Evolutionary conservation across 176 grass and related monocot genomes (phyloP), one percentile per base, ranked within the genome.

Genomic region (Otatea glauca): DNA sequence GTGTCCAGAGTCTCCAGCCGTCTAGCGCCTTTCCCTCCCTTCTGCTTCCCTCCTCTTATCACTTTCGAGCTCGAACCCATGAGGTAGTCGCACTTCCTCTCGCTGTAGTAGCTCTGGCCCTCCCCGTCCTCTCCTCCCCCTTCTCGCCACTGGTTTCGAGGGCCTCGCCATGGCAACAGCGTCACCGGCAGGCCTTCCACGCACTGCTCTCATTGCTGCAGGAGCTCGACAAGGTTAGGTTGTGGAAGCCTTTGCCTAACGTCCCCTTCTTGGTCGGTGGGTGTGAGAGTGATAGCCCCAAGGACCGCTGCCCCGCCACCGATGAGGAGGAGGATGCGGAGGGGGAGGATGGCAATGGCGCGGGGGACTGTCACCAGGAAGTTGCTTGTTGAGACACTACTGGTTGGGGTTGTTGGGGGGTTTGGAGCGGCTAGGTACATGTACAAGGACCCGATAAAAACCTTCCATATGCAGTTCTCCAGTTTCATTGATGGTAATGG

Each of bases 401-500:
- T 99, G 55, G 81, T 94, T n/a, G 96, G 90, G 48, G 4, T 99
- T n/a, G 82, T 99, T 24, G 96, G 96, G 18, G 96, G 93, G 43
- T 94, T 99, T 71, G 93, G 96, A 37, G 92, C 91, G 2, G 93
- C 92, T 25, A 91, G 96, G 14, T 99, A 99, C 85, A 84, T 94
- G 80, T 99, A 96, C 88, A 96, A 58, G 82, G 96, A 99, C 66
- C 96, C 96, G 81, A 88, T 96, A 80, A 99, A 92, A 84, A 45
- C 88, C 59, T 99, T 99, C 74, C 91, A 96, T 74, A 96, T 88
- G 6, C 96, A 94, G 80, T 99, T 99, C 88, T 96, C 96, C 11
- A 90, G 81, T 24, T 94, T 96, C 53, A 96, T 99, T 70, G 96
- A 99, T 68, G 96, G 96, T 96, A 86, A 69, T 85, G 45, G 43